A percentile compares a stretch with the other conserved stretches of the same genome.
These are phyloP conservation scores for Aspergillus ostianus DNA, from an alignment of 495 filamentous ascomycete species.

Conservation along the genomic window DNA sequence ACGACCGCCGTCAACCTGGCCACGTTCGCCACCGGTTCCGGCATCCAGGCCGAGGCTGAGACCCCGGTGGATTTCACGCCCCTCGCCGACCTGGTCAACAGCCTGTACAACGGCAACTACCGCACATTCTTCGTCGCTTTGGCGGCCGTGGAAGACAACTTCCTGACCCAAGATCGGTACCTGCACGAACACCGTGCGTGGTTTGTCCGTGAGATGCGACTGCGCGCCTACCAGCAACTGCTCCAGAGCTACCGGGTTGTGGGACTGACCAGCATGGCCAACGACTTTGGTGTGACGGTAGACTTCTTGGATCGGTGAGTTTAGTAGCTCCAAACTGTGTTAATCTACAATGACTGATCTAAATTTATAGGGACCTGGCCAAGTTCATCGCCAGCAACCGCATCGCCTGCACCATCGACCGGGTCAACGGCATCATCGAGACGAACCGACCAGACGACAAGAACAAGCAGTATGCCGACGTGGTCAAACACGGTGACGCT, in stretches of 20 bases:
- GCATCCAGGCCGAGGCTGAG: conserved; percentile 71
- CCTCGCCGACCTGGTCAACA: conserved; percentile 84
- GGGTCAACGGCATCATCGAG: conserved; percentile 96
- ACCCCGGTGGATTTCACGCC: conserved; percentile 73
- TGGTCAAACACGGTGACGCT: conserved; percentile 94
- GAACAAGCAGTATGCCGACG: conserved; percentile 97
- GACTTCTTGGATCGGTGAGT: conserved; percentile 91
- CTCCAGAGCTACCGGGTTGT: conserved; percentile 98
- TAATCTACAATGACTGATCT: conserved; percentile 10
- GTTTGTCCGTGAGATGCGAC: conserved; percentile 97
- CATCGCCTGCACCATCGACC: conserved; percentile 94
- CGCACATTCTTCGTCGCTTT: conserved; percentile 88
- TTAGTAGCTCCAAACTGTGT: too few relatives aligned
- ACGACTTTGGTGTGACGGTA: conserved; percentile 91
- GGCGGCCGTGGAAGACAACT: conserved; percentile 88
- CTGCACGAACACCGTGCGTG: conserved; percentile 89
- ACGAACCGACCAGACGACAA: conserved; percentile 97
- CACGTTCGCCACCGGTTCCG: conserved; percentile 65
- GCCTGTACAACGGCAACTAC: conserved; percentile 90
- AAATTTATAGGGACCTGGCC: conserved; percentile 72
- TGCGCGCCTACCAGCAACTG: conserved; percentile 91
- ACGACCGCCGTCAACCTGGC: conserved; percentile 80
- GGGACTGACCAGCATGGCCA: conserved; percentile 90
- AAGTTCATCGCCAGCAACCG: conserved; percentile 95
- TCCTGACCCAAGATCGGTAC: conserved; percentile 91